Base-by-base conservation (phyloP, 2,329 filamentous ascomycete species). In the Paracoccidioides lutzii region DNA sequence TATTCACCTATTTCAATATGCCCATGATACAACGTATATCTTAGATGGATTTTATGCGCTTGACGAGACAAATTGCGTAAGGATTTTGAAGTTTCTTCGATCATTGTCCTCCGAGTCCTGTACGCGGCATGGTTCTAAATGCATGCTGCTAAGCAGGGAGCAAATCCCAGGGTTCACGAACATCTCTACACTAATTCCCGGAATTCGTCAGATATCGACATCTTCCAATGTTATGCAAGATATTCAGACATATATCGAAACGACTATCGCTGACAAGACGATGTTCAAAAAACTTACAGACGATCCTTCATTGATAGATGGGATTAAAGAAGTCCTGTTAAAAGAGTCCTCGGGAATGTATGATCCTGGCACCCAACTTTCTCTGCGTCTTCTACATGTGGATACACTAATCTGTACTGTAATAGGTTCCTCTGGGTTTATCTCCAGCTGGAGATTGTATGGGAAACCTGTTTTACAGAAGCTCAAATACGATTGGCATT, bases 391-490 rank as follows among this genome's bases (percentile, higher is more conserved):
- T 22, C 15, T 12, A 28, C 38, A 10, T 40, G 14, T 8, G 4
- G 14, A 38, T 38, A 22, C n/a, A 28, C 48, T 50, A 12, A 50
- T 15, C 15, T 2, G 4, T n/a, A 38, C 9, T 2, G 1, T n/a
- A 38, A 22, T 28, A 50, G 48, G 48, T 50, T 50, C 14, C 35
- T 50, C 9, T 50, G 48, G 48, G 48, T 50, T 2, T 50, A 50
- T 50, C 48, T 50, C 32, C 48, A 50, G n/a, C 48, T 50, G 5
- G 48, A 50, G n/a, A 50, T 50, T 40, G 14, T 50, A 10, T 50
- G 48, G 48, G 48, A 50, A 22, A 50, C 48, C 8, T 50, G 48
- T 22, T 50, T 50, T n/a, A 50, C 48, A 3, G 48, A 37, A 12
- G 48, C 48, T 10, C 14, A 50, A 38, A 38, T 50, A 38, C 48